Base-by-base conservation (phyloP, 2,329 filamentous ascomycete species). In the Fusarium newnesense region DNA sequence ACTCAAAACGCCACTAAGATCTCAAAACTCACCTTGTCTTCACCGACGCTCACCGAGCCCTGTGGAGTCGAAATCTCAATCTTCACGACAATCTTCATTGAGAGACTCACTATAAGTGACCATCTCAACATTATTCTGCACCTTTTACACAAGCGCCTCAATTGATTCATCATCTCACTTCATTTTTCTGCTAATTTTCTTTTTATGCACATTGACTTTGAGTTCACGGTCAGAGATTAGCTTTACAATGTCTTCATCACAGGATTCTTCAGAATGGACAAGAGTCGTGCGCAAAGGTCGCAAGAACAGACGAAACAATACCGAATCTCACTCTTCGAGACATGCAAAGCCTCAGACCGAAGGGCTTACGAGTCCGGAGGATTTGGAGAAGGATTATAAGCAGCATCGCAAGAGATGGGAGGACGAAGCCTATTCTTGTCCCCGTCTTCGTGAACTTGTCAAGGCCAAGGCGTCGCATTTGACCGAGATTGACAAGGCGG, bases 391-490 rank as follows among this genome's bases (percentile, higher is more conserved):
- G 52, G 80, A 82, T 46, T 81, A 82, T 67, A 67, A 60, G 44
- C 67, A 58, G 9, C 60, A 80, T 49, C 75, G 77, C 24, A 15
- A 69, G 34, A 74, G 76, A n/a, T 83, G 79, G 78, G 74, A 77
- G 40, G 52, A 72, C 4, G 79, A 77, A 2, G 37, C 74, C 0
- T 75, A 74, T 28, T 53, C 50, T 2, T 82, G 80, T 70, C 54
- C 63, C 2, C 69, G 70, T 11, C 78, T 89, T 7, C 74, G 77
- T 9, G 72, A 76, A 2, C 72, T 85, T 7, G 57, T 88, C 8
- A 60, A 73, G 1, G 64, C 69, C 1, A 78, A 80, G 11, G 74
- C 70, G 7, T 42, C 62, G 4, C 47, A 32, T 19, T 70, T 73
- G 42, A 56, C 34, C 12, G 24, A 37, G 0, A 57, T 80, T 4